phyloP scores from a whole-genome alignment of 441 rosid species.

The Jatropha multifida region DNA sequence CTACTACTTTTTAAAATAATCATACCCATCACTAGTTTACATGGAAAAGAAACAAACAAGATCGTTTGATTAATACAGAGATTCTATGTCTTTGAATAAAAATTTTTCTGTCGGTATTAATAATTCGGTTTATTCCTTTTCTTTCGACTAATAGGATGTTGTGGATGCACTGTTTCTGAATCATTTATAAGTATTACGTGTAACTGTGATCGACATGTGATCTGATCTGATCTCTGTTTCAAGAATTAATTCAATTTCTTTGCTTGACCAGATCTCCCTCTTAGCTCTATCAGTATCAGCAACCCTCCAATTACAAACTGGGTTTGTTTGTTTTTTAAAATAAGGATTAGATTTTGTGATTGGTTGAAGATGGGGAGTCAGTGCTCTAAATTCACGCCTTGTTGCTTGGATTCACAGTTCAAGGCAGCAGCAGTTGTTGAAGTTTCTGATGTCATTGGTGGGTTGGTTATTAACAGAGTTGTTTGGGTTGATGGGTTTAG shows the following conservation, averaged over 20 bases:
- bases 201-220: neutral
- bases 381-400: constrained; percentile 60
- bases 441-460: constrained; percentile 54
- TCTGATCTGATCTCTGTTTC: constrained; percentile 12
- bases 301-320: neutral
- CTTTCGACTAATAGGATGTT: constrained; percentile 14
- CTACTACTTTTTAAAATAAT: constrained; percentile 6
- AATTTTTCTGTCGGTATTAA: constrained; percentile 40
- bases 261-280: neutral
- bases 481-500: neutral
- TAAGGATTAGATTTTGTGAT: constrained; percentile 9
- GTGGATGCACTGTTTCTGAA: constrained; percentile 11
- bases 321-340: neutral
- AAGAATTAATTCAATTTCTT: neutral
- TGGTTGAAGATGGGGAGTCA: constrained; percentile 62
- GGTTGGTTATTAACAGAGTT: constrained; percentile 20
- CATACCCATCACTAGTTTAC: constrained; percentile 17
- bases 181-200: neutral
- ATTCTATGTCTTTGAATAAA: neutral
- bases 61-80: constrained; percentile 10
- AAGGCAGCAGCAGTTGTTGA: constrained; percentile 58
- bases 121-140: constrained; percentile 21
- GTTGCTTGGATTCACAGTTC: constrained; percentile 66
- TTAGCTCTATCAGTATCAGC: neutral
- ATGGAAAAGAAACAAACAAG: constrained; percentile 9